Conservation (phyloP, 176 grass and related monocot species). For the Ensete ventricosum region DNA sequence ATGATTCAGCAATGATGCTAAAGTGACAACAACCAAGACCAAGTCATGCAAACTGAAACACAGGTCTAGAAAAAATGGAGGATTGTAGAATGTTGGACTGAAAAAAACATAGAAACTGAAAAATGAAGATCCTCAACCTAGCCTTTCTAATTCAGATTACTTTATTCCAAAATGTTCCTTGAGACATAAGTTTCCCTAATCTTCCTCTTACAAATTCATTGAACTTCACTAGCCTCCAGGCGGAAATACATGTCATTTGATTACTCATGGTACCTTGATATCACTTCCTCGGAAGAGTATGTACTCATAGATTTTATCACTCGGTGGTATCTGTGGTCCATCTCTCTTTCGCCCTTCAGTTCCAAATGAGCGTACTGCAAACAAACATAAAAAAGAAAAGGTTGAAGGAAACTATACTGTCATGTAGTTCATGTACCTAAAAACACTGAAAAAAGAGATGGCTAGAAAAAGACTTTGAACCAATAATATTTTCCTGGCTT, state of each 20-base stretch:
- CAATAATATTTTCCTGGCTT: not conserved
- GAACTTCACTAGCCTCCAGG: not conserved
- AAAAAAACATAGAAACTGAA: too few species aligned
- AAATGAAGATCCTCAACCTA: too few species aligned
- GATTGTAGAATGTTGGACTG: too few species aligned
- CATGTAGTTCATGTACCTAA: not conserved
- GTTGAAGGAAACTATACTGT: not conserved
- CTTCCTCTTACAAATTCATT: too few species aligned
- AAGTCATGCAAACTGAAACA: too few species aligned
- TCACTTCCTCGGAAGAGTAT: constrained; percentile 80
- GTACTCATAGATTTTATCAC: constrained; percentile 70
- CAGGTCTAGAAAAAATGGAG: too few species aligned
- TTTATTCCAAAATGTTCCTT: too few species aligned
- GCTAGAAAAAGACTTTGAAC: not conserved
- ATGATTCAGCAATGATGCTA: too few species aligned
- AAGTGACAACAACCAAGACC: too few species aligned
- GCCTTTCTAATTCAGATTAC: too few species aligned
- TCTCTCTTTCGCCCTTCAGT: constrained; percentile 87
- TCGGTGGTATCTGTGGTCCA: constrained; percentile 51
- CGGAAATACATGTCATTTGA: not conserved
- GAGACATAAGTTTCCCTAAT: too few species aligned
- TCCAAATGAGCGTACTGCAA: constrained; percentile 73
- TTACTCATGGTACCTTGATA: constrained; percentile 52
- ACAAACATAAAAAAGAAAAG: not conserved
- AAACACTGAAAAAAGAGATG: not conserved